Percentiles rank a stretch among this genome's conserved stretches.
These are phyloP conservation scores for Dioszegia aurantiaca DNA, from an alignment of 768 basidiomycete species.

Conservation along the genomic window DNA sequence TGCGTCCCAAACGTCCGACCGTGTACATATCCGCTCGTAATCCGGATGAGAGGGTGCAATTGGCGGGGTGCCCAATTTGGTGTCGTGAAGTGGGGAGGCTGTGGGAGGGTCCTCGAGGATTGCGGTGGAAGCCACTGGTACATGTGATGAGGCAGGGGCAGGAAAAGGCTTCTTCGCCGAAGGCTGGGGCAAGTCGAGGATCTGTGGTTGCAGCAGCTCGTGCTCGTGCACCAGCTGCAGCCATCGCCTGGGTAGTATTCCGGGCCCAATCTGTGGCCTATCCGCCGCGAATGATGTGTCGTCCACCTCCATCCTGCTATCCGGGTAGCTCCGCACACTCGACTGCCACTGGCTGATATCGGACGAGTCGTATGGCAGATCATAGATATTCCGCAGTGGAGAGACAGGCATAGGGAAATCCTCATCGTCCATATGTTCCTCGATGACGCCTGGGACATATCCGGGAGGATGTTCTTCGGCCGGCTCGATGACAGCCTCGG, in stretches of 20 bases:
- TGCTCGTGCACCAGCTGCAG: constrained; percentile 37
- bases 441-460: constrained; percentile 36
- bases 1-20: constrained; percentile 37
- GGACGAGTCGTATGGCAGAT: not conserved
- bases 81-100: not conserved
- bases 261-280: constrained; percentile 36
- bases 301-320: constrained; percentile 2
- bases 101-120: constrained; percentile 2
- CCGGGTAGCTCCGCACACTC: not conserved
- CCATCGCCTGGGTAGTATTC: constrained; percentile 30
- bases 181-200: constrained; percentile 26
- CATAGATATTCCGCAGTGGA: not conserved
- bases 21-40: constrained; percentile 19
- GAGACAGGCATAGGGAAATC: constrained; percentile 21
- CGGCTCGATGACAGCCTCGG: constrained; percentile 41
- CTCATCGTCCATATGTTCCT: constrained; percentile 29
- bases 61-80: not conserved
- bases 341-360: constrained; percentile 11
- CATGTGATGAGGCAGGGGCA: not conserved
- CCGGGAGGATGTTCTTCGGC: constrained; percentile 38
- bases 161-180: constrained; percentile 17
- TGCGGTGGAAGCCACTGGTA: not conserved
- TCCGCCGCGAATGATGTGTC: constrained; percentile 5
- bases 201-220: constrained; percentile 32
- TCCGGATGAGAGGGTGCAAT: constrained; percentile 11